Evolutionary conservation across 768 basidiomycete species (phyloP), one percentile per base, ranked within the genome.

Genomic region (Naganishia kalamii): DNA sequence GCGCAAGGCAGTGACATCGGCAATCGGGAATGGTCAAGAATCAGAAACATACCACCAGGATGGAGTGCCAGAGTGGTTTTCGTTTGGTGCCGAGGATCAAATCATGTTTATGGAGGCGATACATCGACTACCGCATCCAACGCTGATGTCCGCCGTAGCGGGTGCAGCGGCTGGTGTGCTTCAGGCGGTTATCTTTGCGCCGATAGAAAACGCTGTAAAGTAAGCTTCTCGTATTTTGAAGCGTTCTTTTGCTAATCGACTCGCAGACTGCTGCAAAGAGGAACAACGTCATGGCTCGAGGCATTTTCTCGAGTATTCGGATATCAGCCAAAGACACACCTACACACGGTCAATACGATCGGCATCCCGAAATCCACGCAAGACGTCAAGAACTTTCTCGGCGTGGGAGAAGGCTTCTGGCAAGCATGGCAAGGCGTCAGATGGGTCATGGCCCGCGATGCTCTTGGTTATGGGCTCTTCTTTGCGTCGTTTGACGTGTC

Each of bases 41-140:
- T 11, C 13, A 57, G 15, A 21, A 37, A 21, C 35, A 12, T 47
- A 30, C 11, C 25, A 48, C 13, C 37, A 44, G 27, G 74, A 91
- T 84, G 84, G 90, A 90, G 82, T 88, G 89, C 37, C 89, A 89
- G 65, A 91, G 77, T 65, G 64, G 64, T 12, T 59, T 25, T 65
- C 64, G 8, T 65, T 65, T 49, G 64, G 64, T 21, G 51, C 57
- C 1, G 66, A 67, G 29, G 60, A 62, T 37, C 60, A 52, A 33
- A 60, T 67, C 21, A 59, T 62, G 23, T 62, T 57, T 25, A 59
- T 67, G 60, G 66, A 67, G 30, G 49, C 60, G 7, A 52, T 63
- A 30, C 61, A 62, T 41, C 19, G 27, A 32, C 29, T 67, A 15
- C 63, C 63, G 32, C 75, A 77, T 70, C 73, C 75, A 19, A 77